phyloP scores from a whole-genome alignment of 495 filamentous ascomycete species.

The Xylaria venustula region DNA sequence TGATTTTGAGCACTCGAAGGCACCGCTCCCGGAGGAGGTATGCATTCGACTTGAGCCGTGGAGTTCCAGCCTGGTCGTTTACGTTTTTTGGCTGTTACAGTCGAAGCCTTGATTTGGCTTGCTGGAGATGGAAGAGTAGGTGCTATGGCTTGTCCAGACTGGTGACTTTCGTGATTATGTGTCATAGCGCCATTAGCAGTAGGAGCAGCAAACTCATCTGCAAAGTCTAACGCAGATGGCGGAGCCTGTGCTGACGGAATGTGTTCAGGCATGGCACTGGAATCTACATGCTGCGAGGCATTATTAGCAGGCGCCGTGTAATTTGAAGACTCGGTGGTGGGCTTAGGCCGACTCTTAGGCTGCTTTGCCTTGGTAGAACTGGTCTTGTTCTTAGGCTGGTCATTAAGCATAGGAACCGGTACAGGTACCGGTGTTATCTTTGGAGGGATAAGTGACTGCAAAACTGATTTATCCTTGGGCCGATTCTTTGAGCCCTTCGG shows the following conservation, averaged over 20 bases:
- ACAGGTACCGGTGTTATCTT: conserved; percentile 34
- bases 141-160: conserved; percentile 5
- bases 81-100: conserved; percentile 31
- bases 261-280: neutral
- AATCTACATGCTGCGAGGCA: conserved; percentile 12
- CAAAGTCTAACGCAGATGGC: neutral
- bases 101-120: conserved; percentile 28
- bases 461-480: conserved; percentile 32
- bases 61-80: conserved; percentile 25
- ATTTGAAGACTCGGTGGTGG: conserved; percentile 7
- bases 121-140: conserved; percentile 20
- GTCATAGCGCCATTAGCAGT: conserved; percentile 1
- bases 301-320: conserved; percentile 8
- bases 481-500: conserved; percentile 52
- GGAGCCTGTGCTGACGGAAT: neutral
- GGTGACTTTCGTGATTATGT: conserved; percentile 11
- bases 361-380: conserved; percentile 26
- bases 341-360: conserved; percentile 28
- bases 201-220: conserved; percentile 3
- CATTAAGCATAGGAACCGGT: conserved; percentile 27
- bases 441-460: conserved; percentile 17
- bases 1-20: conserved; percentile 21
- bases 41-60: conserved; percentile 1
- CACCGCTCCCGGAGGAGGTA: neutral
- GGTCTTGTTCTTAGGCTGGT: conserved; percentile 23